Percentiles rank a stretch among this genome's conserved stretches.
phyloP scores from a whole-genome alignment of 2,329 filamentous ascomycete species.

The Xylaria sp. region DNA sequence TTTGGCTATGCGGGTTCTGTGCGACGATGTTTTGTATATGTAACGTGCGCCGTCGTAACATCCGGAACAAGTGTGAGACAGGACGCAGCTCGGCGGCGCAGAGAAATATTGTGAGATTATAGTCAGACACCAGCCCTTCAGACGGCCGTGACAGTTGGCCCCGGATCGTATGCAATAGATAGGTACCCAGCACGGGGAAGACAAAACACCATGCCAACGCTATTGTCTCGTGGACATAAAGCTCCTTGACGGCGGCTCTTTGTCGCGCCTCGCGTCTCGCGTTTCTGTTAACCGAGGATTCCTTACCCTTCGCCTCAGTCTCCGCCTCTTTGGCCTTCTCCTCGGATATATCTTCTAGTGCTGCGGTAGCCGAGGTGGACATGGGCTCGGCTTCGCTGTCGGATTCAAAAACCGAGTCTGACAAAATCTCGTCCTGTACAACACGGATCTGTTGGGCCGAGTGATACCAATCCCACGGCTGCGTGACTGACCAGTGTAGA shows the following conservation, averaged over 20 bases:
- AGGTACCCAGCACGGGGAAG: constrained; percentile 79
- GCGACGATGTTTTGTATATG: constrained; percentile 78
- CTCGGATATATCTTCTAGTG: constrained; percentile 53
- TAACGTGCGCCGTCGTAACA: constrained; percentile 79
- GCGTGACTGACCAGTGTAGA: constrained; percentile 87
- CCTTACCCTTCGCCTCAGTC: constrained; percentile 18
- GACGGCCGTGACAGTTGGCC: constrained; percentile 81
- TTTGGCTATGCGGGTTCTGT: constrained; percentile 52
- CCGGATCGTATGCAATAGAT: constrained; percentile 80
- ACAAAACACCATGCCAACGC: constrained; percentile 81
- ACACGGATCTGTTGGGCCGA: constrained; percentile 69
- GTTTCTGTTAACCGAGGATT: not conserved
- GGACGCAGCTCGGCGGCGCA: constrained; percentile 86
- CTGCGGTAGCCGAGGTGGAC: constrained; percentile 27
- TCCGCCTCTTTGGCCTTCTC: constrained; percentile 42
- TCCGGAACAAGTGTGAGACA: constrained; percentile 77
- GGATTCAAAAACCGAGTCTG: constrained; percentile 51
- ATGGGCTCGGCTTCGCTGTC: constrained; percentile 49
- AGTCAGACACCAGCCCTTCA: constrained; percentile 87
- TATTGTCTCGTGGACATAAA: constrained; percentile 75
- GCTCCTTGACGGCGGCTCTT: constrained; percentile 60
- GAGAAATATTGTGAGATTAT: constrained; percentile 90
- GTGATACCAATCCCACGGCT: constrained; percentile 87
- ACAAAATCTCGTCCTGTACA: constrained; percentile 50
- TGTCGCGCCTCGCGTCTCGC: constrained; percentile 36